phyloP scores from a whole-genome alignment of 495 filamentous ascomycete species.

The Ascobolus immersus region DNA sequence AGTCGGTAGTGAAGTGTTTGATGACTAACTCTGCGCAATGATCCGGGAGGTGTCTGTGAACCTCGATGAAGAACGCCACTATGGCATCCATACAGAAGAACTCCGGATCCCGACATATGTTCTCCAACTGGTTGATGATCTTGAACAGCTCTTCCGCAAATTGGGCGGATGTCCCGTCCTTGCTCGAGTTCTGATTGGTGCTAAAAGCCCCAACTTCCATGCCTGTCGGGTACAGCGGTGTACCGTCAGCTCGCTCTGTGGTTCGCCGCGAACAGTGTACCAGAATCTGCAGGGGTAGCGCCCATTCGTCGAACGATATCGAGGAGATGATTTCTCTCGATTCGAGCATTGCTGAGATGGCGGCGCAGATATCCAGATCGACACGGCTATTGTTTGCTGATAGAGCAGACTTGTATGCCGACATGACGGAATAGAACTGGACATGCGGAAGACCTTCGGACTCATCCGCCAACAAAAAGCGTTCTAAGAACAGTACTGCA shows the following conservation, averaged over 20 bases:
- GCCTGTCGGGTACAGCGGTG: conserved; percentile 23
- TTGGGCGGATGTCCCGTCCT: conserved; percentile 17
- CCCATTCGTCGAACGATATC: conserved; percentile 24
- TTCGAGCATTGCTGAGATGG: conserved; percentile 13
- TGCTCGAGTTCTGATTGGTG: no score
- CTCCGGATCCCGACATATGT: conserved; percentile 16
- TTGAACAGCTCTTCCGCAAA: conserved; percentile 16
- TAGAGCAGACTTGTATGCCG: conserved; percentile 14
- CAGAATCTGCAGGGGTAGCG: conserved; percentile 33
- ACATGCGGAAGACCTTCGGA: conserved; percentile 37
- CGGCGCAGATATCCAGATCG: conserved; percentile 14
- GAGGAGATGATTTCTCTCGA: conserved; percentile 12
- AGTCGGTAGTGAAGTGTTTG: conserved; percentile 31
- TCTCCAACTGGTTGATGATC: conserved; percentile 15
- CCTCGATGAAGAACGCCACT: conserved; percentile 40
- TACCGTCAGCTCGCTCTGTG: conserved; percentile 28
- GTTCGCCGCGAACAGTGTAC: conserved; percentile 20
- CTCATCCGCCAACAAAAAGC: conserved; percentile 32
- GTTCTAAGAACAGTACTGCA: conserved; percentile 40
- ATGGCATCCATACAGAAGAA: conserved; percentile 35
- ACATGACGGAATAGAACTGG: conserved; percentile 23
- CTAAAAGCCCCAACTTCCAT: no score
- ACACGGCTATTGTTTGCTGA: conserved; percentile 15
- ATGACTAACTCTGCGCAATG: conserved; percentile 32
- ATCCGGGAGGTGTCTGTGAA: conserved; percentile 31